Evolutionary conservation across 116 monocot genomes (phyloP).

Genomic region (Thalassia testudinum): DNA sequence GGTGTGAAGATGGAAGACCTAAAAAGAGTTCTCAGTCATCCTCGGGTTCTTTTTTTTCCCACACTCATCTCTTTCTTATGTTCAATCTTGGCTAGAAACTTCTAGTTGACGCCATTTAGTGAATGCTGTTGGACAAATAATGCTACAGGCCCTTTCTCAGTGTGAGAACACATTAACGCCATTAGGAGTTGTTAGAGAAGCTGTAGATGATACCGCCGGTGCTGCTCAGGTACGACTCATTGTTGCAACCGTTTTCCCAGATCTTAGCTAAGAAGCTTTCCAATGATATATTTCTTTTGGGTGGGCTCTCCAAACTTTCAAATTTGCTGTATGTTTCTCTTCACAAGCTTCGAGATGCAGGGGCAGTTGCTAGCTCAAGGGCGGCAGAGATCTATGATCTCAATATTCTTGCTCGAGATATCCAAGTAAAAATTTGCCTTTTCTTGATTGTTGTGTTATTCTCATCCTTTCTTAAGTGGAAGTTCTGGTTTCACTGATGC

Average conservation of each 20-base stretch:
- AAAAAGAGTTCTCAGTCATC: slow-evolving; percentile 83
- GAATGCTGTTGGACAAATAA: neutral
- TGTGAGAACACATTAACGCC: slow-evolving; percentile 75
- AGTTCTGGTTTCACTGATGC: no score
- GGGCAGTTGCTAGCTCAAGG: slow-evolving; percentile 78
- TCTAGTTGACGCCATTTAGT: no score
- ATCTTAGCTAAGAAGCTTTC: no score
- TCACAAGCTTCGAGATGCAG: slow-evolving; percentile 58
- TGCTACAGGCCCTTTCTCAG: slow-evolving; percentile 71
- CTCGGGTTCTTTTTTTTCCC: slow-evolving; percentile 35
- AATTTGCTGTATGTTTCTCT: slow-evolving; percentile 42
- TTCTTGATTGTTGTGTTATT: no score
- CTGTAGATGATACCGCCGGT: slow-evolving; percentile 88
- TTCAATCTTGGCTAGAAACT: no score
- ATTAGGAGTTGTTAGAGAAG: slow-evolving; percentile 72
- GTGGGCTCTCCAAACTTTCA: neutral
- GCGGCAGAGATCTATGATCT: slow-evolving; percentile 79
- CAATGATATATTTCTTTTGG: neutral
- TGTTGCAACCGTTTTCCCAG: no score
- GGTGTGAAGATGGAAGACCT: slow-evolving; percentile 59
- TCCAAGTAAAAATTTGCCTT: slow-evolving; percentile 37
- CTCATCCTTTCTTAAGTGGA: no score
- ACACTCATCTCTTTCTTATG: neutral
- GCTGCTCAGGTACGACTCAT: slow-evolving; percentile 55
- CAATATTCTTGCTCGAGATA: slow-evolving; percentile 74